Evolutionary conservation across 2,329 filamentous ascomycete species (phyloP).

Genomic region (Alternaria alternata): DNA sequence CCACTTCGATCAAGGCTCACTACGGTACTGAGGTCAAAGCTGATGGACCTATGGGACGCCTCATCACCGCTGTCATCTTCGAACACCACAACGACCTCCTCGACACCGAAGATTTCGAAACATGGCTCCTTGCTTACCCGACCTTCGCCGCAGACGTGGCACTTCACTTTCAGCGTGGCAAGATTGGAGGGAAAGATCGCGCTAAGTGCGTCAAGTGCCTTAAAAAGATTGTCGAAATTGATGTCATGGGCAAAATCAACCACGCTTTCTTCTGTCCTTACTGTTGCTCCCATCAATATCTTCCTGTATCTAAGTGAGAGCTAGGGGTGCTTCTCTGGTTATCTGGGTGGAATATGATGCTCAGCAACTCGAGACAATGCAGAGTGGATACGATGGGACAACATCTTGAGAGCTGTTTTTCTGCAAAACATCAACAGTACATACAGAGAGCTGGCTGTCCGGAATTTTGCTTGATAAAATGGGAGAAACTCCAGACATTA

Average conservation of each 20-base stretch:
- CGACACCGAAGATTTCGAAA: background rate
- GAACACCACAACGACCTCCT: background rate
- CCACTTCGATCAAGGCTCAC: background rate
- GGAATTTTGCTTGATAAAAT: background rate
- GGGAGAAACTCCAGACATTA: background rate
- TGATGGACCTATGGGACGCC: background rate
- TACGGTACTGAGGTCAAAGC: background rate
- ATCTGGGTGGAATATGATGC: no score
- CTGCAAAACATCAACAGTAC: no score
- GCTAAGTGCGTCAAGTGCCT: no score
- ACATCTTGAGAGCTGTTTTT: no score
- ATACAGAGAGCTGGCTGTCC: no score
- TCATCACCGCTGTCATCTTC: background rate
- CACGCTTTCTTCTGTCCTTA: no score
- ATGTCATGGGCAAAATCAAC: no score
- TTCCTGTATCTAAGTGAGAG: no score
- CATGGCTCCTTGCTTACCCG: background rate
- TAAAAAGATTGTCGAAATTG: no score
- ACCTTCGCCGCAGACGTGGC: background rate
- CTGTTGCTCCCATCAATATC: no score
- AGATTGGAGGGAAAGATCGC: accelerated
- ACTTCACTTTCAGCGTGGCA: background rate
- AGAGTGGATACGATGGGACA: accelerated
- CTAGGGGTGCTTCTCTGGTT: no score
- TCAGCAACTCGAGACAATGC: no score